Base-by-base conservation (phyloP, 148 eudicot species). In the Bassia scoparia region DNA sequence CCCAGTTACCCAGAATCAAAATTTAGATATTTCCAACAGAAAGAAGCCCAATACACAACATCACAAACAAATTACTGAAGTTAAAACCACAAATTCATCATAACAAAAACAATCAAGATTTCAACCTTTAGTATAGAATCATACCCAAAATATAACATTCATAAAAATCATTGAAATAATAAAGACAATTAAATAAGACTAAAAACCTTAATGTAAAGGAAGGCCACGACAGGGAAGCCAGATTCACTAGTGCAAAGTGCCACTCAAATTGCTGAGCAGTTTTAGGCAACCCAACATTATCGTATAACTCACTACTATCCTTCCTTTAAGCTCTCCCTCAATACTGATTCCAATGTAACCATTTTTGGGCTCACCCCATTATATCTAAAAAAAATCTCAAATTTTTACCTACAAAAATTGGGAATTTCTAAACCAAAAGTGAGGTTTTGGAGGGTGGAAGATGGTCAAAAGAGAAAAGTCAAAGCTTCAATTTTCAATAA, bases 211-310 rank as follows among this genome's bases (percentile, higher is more conserved):
- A 61, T 87, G 94, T 50, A 91, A 92, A 37, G 90, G 90, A 66
- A 77, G 80, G 5, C 83, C n/a, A n/a, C n/a, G 82, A 34, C 90
- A 86, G 89, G 81, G 74, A 81, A 74, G 73, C 94, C 97, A 76
- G 71, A 84, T 76, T 89, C 89, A 31, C 94, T 94, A 33, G 97
- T 91, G 50, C 97, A 91, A 34, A 91, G 92, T 72, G 92, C 97
- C 82, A n/a, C 97, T 87, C 61, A 91, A 91, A 81, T 91, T 91
- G n/a, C 71, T 91, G 90, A 58, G 84, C 92, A 41, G 97, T 91
- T 80, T 82, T 89, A 8, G 97, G 97, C 18, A 89, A 90, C 20
- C n/a, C n/a, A n/a, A 89, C 89, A 70, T 89, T 85, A 5, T 74
- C 71, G 68, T 74, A 91, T 37, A 91, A 80, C 84, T 91, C 59